Evolutionary conservation across 1,139 yeast genomes (phyloP).

Genomic region (Saccharomyces hybrid): DNA sequence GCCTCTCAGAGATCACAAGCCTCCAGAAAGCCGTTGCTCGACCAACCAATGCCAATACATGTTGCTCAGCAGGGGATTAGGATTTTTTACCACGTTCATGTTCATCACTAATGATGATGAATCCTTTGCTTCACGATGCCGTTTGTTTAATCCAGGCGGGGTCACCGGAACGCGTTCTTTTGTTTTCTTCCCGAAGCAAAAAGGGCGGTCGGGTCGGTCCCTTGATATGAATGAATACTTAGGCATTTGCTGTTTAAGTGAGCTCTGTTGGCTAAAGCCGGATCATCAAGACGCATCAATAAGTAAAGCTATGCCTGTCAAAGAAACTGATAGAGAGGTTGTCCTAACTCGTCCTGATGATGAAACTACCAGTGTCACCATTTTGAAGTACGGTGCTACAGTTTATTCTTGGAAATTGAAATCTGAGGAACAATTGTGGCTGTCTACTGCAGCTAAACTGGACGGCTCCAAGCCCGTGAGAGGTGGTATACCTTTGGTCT

Average conservation of each 20-base stretch:
- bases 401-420: slow-evolving; percentile 70
- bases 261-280: neutral
- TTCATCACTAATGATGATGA: neutral
- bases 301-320: slow-evolving; percentile 37
- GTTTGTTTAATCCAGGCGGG: neutral
- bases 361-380: slow-evolving; percentile 48
- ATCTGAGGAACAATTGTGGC: slow-evolving; percentile 67
- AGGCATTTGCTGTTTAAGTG: neutral
- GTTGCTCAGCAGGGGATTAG: neutral
- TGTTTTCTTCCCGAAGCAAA: neutral
- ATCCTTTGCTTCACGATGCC: neutral
- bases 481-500: slow-evolving; percentile 94
- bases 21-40: neutral
- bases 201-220: neutral
- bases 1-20: neutral
- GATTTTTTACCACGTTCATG: too few relatives aligned
- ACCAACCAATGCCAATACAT: neutral
- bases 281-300: neutral
- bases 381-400: slow-evolving; percentile 84
- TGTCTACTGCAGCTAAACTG: slow-evolving; percentile 65
- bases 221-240: neutral
- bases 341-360: slow-evolving; percentile 50
- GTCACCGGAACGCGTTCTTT: neutral
- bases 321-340: slow-evolving; percentile 59
- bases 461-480: slow-evolving; percentile 92